Conservation (phyloP, 148 eudicot genomes). For the Spergularia bocconei region DNA sequence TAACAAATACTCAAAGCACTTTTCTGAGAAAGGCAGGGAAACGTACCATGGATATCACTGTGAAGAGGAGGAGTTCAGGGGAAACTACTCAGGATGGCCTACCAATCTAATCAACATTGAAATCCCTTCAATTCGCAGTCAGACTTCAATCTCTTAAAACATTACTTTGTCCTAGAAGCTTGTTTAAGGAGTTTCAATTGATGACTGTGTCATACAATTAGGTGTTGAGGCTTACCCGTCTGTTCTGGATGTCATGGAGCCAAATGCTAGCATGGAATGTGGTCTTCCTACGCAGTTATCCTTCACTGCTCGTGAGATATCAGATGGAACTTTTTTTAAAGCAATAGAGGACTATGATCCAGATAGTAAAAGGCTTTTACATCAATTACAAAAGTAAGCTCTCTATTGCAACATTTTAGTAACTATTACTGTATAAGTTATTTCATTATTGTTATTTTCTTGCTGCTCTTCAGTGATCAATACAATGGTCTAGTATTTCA, state of each 20-base stretch:
- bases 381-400: constrained; percentile 70
- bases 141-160: constrained; percentile 11
- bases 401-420: neutral
- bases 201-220: constrained; percentile 24
- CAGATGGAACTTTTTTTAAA: constrained; percentile 91
- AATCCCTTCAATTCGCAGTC: constrained; percentile 69
- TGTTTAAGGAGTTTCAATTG: neutral
- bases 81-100: constrained; percentile 93
- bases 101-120: constrained; percentile 82
- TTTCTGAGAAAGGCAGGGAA: constrained; percentile 46
- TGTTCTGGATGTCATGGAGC: constrained; percentile 40
- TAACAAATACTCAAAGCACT: constrained; percentile 59
- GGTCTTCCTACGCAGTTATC: constrained; percentile 82
- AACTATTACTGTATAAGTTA: neutral
- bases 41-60: constrained; percentile 58
- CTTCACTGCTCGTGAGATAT: constrained; percentile 80
- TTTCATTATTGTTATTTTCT: neutral
- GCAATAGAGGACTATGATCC: constrained; percentile 91
- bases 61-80: constrained; percentile 55
- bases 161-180: constrained; percentile 8
- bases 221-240: constrained; percentile 78
- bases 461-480: neutral
- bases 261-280: constrained; percentile 66
- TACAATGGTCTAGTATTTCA: neutral
- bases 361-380: constrained; percentile 67